These are phyloP conservation scores for Hypoxylon sp. DNA, from an alignment of 2,329 filamentous ascomycete genomes.

Conservation along the genomic window DNA sequence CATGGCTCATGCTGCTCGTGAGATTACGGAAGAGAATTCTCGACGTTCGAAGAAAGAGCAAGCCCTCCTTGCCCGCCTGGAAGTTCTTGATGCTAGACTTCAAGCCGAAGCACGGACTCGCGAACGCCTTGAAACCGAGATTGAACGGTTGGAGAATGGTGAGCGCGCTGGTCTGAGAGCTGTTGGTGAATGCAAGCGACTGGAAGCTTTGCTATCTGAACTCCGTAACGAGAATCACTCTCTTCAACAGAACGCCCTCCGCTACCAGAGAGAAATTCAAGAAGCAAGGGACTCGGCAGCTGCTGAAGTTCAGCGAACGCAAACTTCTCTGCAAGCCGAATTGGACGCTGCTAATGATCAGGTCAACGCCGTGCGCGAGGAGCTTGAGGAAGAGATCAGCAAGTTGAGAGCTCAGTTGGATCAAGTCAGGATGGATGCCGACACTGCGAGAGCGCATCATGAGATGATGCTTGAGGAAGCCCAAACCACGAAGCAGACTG, in stretches of 20 bases:
- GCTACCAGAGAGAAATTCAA: constrained; percentile 85
- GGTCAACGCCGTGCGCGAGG: constrained; percentile 84
- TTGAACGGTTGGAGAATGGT: constrained; percentile 74
- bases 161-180: constrained; percentile 77
- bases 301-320: constrained; percentile 84
- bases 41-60: constrained; percentile 84
- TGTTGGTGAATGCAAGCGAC: constrained; percentile 72
- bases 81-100: constrained; percentile 82
- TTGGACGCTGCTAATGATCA: constrained; percentile 88
- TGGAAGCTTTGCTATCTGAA: constrained; percentile 69
- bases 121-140: constrained; percentile 76
- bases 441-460: constrained; percentile 83
- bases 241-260: constrained; percentile 76
- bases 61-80: constrained; percentile 82
- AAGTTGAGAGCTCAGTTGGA: constrained; percentile 83
- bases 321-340: constrained; percentile 83
- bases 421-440: constrained; percentile 81
- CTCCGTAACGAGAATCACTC: constrained; percentile 77
- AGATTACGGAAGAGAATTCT: constrained; percentile 87
- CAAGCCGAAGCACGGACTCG: constrained; percentile 80
- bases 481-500: constrained; percentile 74
- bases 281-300: constrained; percentile 85
- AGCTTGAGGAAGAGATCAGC: constrained; percentile 83
- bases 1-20: constrained; percentile 82
- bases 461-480: constrained; percentile 89